These are phyloP conservation scores for Gaeumannomyces tritici DNA, from an alignment of 2,329 filamentous ascomycete species.

Conservation along the genomic window DNA sequence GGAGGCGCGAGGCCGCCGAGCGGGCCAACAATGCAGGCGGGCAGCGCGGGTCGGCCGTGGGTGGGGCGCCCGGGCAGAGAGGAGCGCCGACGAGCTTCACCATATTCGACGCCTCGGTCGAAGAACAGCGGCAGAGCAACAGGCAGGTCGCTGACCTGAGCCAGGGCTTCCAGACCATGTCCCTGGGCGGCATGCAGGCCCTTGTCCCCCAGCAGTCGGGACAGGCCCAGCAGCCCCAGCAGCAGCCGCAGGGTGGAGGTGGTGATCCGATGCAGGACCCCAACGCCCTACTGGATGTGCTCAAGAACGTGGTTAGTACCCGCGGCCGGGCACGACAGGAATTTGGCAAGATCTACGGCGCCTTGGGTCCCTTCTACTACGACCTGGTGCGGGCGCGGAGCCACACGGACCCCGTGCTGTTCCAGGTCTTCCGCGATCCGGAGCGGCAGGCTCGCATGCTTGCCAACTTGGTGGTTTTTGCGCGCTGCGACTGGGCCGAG, in stretches of 20 bases:
- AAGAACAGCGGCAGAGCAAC: constrained; percentile 42
- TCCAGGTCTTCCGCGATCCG: constrained; percentile 78
- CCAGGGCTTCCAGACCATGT: constrained; percentile 67
- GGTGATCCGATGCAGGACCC: constrained; percentile 45
- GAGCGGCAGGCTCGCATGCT: constrained; percentile 88
- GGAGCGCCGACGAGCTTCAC: constrained; percentile 3
- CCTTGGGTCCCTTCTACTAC: constrained; percentile 78
- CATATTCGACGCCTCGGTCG: constrained; percentile 22
- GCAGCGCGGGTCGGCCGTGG: constrained; percentile 10
- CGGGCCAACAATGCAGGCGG: constrained; percentile 17
- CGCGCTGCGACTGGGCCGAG: constrained; percentile 68
- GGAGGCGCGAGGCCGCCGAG: constrained; percentile 46
- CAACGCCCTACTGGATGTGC: constrained; percentile 55
- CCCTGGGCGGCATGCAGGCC: constrained; percentile 27
- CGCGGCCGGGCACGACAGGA: constrained; percentile 80
- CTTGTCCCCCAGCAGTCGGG: constrained; percentile 9
- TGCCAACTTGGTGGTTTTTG: constrained; percentile 68
- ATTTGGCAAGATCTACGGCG: constrained; percentile 84
- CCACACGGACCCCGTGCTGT: constrained; percentile 74
- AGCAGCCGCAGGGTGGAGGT: constrained; percentile 11
- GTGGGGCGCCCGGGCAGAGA: constrained; percentile 7
- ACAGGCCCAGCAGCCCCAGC: constrained; percentile 27
- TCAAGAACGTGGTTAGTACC: constrained; percentile 65
- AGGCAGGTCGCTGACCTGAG: constrained; percentile 27
- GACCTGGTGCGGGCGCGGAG: constrained; percentile 65